These are phyloP conservation scores for Colletotrichum nymphaeae DNA, from an alignment of 2,329 filamentous ascomycete genomes.

Conservation along the genomic window DNA sequence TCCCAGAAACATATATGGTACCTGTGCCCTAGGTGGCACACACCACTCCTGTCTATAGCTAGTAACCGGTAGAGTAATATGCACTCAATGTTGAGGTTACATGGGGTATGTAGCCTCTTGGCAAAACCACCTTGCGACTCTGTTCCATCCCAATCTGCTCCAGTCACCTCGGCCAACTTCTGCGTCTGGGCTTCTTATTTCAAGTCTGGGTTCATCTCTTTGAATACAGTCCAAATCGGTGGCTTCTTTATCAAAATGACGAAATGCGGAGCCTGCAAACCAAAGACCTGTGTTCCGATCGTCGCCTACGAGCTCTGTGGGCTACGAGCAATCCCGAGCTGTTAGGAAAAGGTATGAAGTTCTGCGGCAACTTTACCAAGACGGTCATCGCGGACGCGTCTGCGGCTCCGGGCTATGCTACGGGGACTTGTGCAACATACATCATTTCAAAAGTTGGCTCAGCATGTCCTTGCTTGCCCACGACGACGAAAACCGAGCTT, in stretches of 20 bases:
- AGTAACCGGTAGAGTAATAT: not conserved
- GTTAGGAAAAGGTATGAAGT: conserved; percentile 37
- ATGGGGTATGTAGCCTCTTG: not conserved
- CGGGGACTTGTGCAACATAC: conserved; percentile 36
- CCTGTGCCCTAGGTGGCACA: not conserved
- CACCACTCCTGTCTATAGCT: not conserved
- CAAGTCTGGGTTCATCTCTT: conserved; percentile 51
- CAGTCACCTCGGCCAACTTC: too few species aligned
- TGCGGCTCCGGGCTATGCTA: conserved; percentile 37
- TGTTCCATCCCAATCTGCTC: not conserved
- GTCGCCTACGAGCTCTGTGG: conserved; percentile 38
- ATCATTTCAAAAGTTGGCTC: conserved; percentile 38
- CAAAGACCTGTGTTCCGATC: conserved; percentile 38
- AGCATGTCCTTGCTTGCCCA: conserved; percentile 39
- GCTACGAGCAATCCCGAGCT: conserved; percentile 30
- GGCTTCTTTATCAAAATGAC: conserved; percentile 51
- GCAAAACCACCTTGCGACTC: not conserved
- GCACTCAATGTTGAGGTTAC: not conserved
- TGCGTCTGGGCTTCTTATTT: conserved; percentile 42
- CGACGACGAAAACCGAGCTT: conserved; percentile 17
- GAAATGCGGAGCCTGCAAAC: conserved; percentile 37
- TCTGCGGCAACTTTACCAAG: conserved; percentile 38
- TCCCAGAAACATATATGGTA: not conserved
- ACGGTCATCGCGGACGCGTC: conserved; percentile 34
- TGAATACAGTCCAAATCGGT: conserved; percentile 57